Evolutionary conservation across 495 filamentous ascomycete species (phyloP), one percentile per base, ranked within the genome.

Genomic region (Trichoderma gamsii): DNA sequence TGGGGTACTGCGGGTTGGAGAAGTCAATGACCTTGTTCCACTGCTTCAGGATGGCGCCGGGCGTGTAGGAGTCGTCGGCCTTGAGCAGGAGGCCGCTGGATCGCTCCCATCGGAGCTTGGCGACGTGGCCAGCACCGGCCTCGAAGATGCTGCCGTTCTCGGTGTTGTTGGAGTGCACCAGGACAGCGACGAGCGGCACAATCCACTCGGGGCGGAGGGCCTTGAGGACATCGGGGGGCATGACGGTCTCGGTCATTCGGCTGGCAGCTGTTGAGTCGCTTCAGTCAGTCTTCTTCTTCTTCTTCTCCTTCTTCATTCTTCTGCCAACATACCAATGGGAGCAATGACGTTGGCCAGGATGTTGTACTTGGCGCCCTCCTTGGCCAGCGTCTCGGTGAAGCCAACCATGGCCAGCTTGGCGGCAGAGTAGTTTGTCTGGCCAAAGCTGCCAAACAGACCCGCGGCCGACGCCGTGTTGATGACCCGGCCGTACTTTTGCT

Each of bases 311-410:
- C 32, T 3, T 35, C 32, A 3, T 2, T 2, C 32, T 35, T 35
- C 32, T n/a, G n/a, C n/a, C n/a, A n/a, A n/a, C 66, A 61, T 63
- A 67, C 66, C 66, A 73, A 99, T 94, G 63, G 95, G 95, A 41
- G 95, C 93, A 81, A 99, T 98, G 73, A 90, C 91, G 78, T 99
- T 99, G 82, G 86, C 86, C 74, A 97, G 80, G 72, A 99, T 98
- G 86, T 99, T 98, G 83, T 99, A 99, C 79, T 99, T 99, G 72
- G 87, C 84, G 70, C 95, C 95, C 82, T 99, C 95, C 83, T 97
- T 98, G 66, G 96, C 95, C 69, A 99, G 87, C 4, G 95, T 96
- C 85, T 99, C 95, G 23, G 95, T 97, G 83, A 99, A 99, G 70
- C 93, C 95, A 68, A 99, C 93, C 86, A 95, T 90, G 69, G 91